A percentile compares a stretch with the other conserved stretches of the same genome.
Evolutionary conservation across 2,329 filamentous ascomycete species (phyloP).

Genomic region (Pseudogymnoascus sp.): DNA sequence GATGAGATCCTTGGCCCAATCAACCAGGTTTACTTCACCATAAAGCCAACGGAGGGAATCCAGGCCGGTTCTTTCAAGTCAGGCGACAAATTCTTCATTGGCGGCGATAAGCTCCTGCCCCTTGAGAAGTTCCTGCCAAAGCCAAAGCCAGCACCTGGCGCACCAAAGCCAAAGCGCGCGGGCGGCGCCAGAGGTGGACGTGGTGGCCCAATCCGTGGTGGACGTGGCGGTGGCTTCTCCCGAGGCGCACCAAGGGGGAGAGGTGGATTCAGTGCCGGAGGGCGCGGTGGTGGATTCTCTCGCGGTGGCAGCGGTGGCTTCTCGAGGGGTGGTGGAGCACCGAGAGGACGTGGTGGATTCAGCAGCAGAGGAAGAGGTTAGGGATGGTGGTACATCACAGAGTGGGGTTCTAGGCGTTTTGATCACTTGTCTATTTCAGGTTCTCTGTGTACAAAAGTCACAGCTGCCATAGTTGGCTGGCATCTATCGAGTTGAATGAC

Average conservation of each 20-base stretch:
- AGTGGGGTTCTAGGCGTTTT: conserved; percentile 9
- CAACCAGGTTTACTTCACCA: conserved; percentile 97
- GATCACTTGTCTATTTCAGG: conserved; percentile 11
- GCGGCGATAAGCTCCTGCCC: conserved; percentile 86
- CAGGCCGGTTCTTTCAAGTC: conserved; percentile 89
- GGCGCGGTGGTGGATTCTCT: conserved; percentile 35
- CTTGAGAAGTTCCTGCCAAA: conserved; percentile 95
- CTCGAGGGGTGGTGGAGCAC: conserved; percentile 20
- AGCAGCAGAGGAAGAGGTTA: conserved; percentile 27
- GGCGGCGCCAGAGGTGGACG: conserved; percentile 50
- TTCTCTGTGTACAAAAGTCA: conserved; percentile 11
- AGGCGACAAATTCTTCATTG: conserved; percentile 97
- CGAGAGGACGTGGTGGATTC: conserved; percentile 24
- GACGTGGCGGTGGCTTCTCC: conserved; percentile 31
- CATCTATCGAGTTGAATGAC: conserved; percentile 7
- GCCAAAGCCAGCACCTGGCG: conserved; percentile 67
- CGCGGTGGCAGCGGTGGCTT: conserved; percentile 32
- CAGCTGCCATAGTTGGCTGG: conserved; percentile 11
- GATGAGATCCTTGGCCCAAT: conserved; percentile 96
- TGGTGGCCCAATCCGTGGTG: conserved; percentile 37
- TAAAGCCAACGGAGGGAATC: conserved; percentile 95
- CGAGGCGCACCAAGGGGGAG: conserved; percentile 48
- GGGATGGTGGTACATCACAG: neutral
- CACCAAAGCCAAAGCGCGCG: conserved; percentile 61
- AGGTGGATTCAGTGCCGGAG: conserved; percentile 40